Evolutionary conservation across 495 filamentous ascomycete genomes (phyloP), one percentile per base, ranked within the genome.

Genomic region (Neurospora tetrasperma): DNA sequence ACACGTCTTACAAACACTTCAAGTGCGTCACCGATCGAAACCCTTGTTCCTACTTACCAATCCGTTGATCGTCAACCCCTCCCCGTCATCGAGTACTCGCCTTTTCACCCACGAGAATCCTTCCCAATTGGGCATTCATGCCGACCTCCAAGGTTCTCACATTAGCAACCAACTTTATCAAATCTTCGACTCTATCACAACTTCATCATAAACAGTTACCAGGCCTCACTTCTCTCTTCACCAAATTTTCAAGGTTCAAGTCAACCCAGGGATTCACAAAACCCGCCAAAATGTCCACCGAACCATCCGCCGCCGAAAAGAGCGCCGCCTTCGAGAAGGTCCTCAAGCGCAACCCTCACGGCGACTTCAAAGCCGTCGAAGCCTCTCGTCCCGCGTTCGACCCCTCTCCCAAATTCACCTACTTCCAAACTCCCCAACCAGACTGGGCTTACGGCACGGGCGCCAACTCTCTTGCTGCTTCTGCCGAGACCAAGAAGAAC

Each of bases 361-460:
- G 86, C 11, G 91, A 97, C 79, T 97, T 97, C 85, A 91, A 91
- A 73, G 83, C 87, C 31, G 86, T 92, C 73, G 90, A 97, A 82
- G 87, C 87, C 54, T 86, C 88, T n/a, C 89, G 94, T 14, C 91
- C 90, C 3, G 85, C 89, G 71, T 98, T 90, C 82, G 79, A 88
- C 68, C 77, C 78, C 18, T 76, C 84, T 62, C 83, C 83, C 62
- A 78, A 82, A 71, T 86, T 92, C 79, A 84, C 79, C 46, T 89
- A 86, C 79, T 93, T 89, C 20, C 89, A 96, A 79, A 91, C 93
- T 1, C 86, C 88, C 2, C 84, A 90, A 10, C 93, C 96, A 0
- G 77, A 84, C 35, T 98, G 96, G 96, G 89, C 89, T 69, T 80
- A 88, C 69, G 94, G 94, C n/a, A 82, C 87, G 27, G 94, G 95